These are phyloP conservation scores for Lenwebbia sp. DNA, from an alignment of 345 rosid genomes.

Conservation along the genomic window DNA sequence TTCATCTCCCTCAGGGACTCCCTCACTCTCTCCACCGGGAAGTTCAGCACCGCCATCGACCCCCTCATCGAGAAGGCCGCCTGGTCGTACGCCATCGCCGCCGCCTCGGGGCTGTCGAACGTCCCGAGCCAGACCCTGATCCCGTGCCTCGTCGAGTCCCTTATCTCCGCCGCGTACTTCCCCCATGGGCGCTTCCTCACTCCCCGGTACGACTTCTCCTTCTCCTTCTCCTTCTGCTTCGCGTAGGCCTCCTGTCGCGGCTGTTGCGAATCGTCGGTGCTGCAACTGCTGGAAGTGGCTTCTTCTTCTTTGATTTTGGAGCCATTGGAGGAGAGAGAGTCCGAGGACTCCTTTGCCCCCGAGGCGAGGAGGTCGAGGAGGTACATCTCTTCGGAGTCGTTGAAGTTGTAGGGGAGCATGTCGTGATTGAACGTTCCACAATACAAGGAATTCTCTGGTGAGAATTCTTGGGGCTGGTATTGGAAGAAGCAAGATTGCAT, in stretches of 20 bases:
- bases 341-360: slow-evolving; percentile 23
- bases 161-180: slow-evolving; percentile 38
- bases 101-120: slow-evolving; percentile 33
- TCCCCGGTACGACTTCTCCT: slow-evolving; percentile 26
- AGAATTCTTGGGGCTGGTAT: slow-evolving; percentile 10
- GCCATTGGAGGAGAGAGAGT: slow-evolving; percentile 6
- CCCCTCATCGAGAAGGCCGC: slow-evolving; percentile 40
- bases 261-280: background rate
- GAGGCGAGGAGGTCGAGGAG: slow-evolving; percentile 18
- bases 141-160: slow-evolving; percentile 34
- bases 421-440: background rate
- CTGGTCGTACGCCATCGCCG: slow-evolving; percentile 36
- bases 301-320: slow-evolving; percentile 16
- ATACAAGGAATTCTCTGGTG: slow-evolving; percentile 7
- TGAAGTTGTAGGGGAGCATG: slow-evolving; percentile 19
- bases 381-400: slow-evolving; percentile 26
- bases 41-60: slow-evolving; percentile 26
- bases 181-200: slow-evolving; percentile 46
- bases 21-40: slow-evolving; percentile 27
- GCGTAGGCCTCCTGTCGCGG: background rate
- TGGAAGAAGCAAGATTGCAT: slow-evolving; percentile 1
- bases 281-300: slow-evolving; percentile 5
- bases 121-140: slow-evolving; percentile 40
- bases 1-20: slow-evolving; percentile 30
- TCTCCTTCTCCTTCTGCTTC: slow-evolving; percentile 3